Conservation (phyloP, 495 filamentous ascomycete genomes). For the Entonaema liquescens region DNA sequence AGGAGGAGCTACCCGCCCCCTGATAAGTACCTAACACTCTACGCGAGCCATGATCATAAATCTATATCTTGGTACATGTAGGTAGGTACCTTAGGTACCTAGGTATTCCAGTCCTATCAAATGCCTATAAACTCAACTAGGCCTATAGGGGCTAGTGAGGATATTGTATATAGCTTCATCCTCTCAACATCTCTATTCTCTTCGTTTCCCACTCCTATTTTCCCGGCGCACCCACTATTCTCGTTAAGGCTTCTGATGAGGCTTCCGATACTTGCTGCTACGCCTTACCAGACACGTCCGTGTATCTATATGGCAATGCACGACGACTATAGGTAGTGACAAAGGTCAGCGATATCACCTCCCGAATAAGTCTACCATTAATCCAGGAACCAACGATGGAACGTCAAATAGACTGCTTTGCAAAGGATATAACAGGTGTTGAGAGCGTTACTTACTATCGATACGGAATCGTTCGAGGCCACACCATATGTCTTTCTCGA, state of each 20-base stretch:
- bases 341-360: not conserved
- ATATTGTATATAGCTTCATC: too few species aligned
- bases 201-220: not conserved
- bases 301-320: not conserved
- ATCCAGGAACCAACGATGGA: not conserved
- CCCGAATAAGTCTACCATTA: not conserved
- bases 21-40: too few species aligned
- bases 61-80: too few species aligned
- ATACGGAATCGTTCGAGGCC: slow-evolving; percentile 21
- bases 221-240: not conserved
- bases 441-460: slow-evolving; percentile 4
- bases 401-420: too few species aligned
- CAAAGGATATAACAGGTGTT: not conserved
- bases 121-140: too few species aligned
- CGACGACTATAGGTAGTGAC: slow-evolving; percentile 3
- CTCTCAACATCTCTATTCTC: too few species aligned
- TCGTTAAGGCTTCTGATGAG: slow-evolving; percentile 17
- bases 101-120: too few species aligned
- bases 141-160: too few species aligned
- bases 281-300: slow-evolving; percentile 21
- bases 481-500: slow-evolving; percentile 4
- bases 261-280: slow-evolving; percentile 2
- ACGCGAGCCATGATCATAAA: too few species aligned
- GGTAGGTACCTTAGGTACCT: too few species aligned
- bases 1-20: too few species aligned